Evolutionary conservation across 2,329 filamentous ascomycete species (phyloP), one percentile per base, ranked within the genome.

Genomic region (Hypomyces rosellus): DNA sequence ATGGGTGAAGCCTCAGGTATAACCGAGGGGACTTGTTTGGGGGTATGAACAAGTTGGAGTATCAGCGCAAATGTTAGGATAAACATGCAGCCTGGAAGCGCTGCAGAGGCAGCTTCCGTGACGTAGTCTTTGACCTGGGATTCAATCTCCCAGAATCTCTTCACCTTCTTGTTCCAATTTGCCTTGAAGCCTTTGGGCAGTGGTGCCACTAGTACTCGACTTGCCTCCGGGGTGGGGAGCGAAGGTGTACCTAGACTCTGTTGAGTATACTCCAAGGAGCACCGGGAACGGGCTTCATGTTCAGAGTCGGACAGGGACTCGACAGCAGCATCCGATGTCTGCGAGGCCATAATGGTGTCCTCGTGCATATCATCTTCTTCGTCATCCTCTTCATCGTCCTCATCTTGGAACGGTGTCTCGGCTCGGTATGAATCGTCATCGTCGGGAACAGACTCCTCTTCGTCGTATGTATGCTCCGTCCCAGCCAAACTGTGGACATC

Each of bases 401-500:
- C 45, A 3, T 49, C 48, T 20, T 53, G 42, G 39, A 52, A 48
- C 3, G 45, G 46, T 5, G 50, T 49, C 12, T 43, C 34, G 4
- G 46, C 30, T 4, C 37, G 40, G 20, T 33, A 15, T 12, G 41
- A 38, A 51, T 62, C 61, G 33, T 62, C 61, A 7, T 69, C 69
- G 53, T 72, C 70, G 18, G 58, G 57, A 5, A 69, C 41, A 22
- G 66, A 69, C 43, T 69, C 67, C 42, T 68, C 66, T 40, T 74
- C 73, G 48, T 75, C 74, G 43, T 70, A 69, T 22, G 72, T 74
- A 30, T 70, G 67, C 50, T 78, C 74, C 25, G 76, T 76, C 14
- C 70, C 76, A 50, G 72, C 64, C 41, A 78, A 63, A 57, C 75
- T 80, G 45, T 77, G 74, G 5, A 77, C 69, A 53, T 80, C 77